phyloP scores from a whole-genome alignment of 2,329 filamentous ascomycete species.

The Verticillium tricorpus region DNA sequence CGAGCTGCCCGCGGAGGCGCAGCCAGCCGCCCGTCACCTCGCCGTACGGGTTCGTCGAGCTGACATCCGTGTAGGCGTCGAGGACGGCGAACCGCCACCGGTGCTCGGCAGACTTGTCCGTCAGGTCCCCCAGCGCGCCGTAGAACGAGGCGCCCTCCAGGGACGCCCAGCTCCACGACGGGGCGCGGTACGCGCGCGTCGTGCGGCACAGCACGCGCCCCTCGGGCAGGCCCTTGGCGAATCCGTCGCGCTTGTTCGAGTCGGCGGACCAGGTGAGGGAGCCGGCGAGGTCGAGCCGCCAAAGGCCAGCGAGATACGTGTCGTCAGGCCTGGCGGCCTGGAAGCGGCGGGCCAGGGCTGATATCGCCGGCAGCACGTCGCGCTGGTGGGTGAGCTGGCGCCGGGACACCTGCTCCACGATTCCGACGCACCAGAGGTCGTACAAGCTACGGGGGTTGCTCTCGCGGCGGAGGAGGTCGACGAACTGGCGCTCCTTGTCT shows the following conservation, averaged over 20 bases:
- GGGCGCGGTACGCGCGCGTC: not conserved
- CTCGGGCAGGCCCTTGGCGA: not conserved
- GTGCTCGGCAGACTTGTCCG: not conserved
- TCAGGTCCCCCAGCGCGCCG: not conserved
- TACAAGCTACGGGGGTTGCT: not conserved
- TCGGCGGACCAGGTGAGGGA: not conserved
- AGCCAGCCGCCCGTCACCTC: not conserved
- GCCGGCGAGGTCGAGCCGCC: not conserved
- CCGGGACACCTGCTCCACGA: not conserved
- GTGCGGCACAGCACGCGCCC: not conserved
- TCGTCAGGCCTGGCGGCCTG: not conserved
- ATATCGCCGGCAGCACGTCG: not conserved
- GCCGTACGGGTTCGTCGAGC: not conserved
- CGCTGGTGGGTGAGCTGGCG: not conserved
- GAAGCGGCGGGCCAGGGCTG: not conserved
- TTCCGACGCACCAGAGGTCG: not conserved
- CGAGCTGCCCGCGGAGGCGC: not conserved
- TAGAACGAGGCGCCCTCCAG: not conserved
- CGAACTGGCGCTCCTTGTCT: not conserved
- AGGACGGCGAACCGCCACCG: not conserved
- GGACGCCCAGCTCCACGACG: not conserved
- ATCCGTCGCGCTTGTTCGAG: not conserved
- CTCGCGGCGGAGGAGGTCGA: not conserved
- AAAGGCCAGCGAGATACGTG: not conserved
- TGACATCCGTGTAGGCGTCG: not conserved